Percentiles rank a stretch among this genome's conserved stretches.
Evolutionary conservation across 352 stramenopile species (phyloP).

Genomic region (Phytophthora europaea): DNA sequence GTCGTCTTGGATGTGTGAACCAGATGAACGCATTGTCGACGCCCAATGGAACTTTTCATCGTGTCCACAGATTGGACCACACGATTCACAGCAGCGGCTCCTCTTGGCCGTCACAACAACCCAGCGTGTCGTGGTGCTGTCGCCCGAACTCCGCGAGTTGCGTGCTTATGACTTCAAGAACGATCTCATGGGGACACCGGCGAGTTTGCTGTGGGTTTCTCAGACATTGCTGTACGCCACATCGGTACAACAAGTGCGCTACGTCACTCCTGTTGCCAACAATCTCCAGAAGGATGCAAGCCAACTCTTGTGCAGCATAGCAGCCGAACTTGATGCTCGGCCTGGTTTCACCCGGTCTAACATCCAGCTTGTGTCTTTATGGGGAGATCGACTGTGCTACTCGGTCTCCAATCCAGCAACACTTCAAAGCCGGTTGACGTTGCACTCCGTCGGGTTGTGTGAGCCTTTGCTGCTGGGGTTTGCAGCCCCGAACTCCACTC

Average conservation of each 20-base stretch:
- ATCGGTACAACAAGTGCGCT: constrained; percentile 55
- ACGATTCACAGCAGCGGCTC: constrained; percentile 32
- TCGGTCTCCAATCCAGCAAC: constrained; percentile 48
- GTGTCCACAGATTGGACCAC: constrained; percentile 21
- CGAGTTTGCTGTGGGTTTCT: constrained; percentile 76
- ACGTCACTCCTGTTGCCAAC: constrained; percentile 51
- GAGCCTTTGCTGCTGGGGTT: constrained; percentile 69
- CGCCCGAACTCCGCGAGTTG: constrained; percentile 44
- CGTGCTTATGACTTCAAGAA: constrained; percentile 44
- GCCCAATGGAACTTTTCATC: constrained; percentile 62
- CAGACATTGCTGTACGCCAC: constrained; percentile 77
- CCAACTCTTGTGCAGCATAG: constrained; percentile 42
- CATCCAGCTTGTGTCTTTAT: constrained; percentile 56
- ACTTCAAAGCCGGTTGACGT: constrained; percentile 44
- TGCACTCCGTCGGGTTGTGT: constrained; percentile 59
- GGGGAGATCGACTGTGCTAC: constrained; percentile 69
- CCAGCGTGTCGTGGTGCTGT: constrained; percentile 67
- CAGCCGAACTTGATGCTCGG: constrained; percentile 15
- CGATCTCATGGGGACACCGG: constrained; percentile 47
- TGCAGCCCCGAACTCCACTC: constrained; percentile 32
- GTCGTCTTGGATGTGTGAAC: constrained; percentile 42
- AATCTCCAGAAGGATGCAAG: constrained; percentile 17
- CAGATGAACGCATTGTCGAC: constrained; percentile 58
- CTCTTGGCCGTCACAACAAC: constrained; percentile 66
- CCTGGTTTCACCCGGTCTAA: constrained; percentile 25